phyloP scores from a whole-genome alignment of 192 early-diverging fungal genomes.

The Coemansia sp. region DNA sequence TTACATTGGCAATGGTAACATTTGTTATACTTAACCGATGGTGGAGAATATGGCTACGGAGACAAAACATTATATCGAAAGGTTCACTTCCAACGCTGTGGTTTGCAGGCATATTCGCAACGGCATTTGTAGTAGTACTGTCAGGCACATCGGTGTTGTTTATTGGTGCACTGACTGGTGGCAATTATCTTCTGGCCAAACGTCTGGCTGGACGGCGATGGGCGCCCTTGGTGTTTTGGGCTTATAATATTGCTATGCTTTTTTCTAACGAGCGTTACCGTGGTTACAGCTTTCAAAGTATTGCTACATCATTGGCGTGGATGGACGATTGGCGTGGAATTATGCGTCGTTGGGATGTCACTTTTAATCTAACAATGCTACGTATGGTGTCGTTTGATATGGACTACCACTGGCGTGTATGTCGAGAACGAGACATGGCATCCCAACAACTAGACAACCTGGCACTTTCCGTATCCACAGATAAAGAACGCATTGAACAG shows the following conservation, averaged over 20 bases:
- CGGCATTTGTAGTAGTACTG: slow-evolving; percentile 63
- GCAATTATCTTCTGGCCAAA: slow-evolving; percentile 70
- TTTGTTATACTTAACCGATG: slow-evolving; percentile 37
- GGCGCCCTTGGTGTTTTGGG: slow-evolving; percentile 76
- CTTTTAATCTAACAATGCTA: slow-evolving; percentile 87
- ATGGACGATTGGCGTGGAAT: slow-evolving; percentile 73
- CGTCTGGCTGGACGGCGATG: slow-evolving; percentile 49
- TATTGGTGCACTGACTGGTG: slow-evolving; percentile 61
- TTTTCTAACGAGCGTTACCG: slow-evolving; percentile 75
- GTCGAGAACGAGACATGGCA: slow-evolving; percentile 43
- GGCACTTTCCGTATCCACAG: slow-evolving; percentile 25
- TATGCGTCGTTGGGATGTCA: slow-evolving; percentile 78
- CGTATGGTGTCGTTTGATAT: slow-evolving; percentile 89
- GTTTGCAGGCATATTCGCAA: slow-evolving; percentile 62
- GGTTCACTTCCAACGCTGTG: slow-evolving; percentile 49
- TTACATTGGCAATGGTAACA: slow-evolving; percentile 26
- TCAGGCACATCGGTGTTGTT: slow-evolving; percentile 78
- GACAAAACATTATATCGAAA: background rate
- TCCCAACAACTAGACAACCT: slow-evolving; percentile 17
- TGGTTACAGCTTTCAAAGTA: slow-evolving; percentile 66
- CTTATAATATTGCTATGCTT: slow-evolving; percentile 74
- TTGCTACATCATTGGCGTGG: slow-evolving; percentile 60
- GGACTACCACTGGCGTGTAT: slow-evolving; percentile 86
- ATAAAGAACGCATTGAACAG: slow-evolving; percentile 61
- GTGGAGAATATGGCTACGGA: background rate